A percentile compares a stretch with the other conserved stretches of the same genome.
Evolutionary conservation across 176 grass and related monocot species (phyloP).

Genomic region (Miscanthus lutarioriparius): DNA sequence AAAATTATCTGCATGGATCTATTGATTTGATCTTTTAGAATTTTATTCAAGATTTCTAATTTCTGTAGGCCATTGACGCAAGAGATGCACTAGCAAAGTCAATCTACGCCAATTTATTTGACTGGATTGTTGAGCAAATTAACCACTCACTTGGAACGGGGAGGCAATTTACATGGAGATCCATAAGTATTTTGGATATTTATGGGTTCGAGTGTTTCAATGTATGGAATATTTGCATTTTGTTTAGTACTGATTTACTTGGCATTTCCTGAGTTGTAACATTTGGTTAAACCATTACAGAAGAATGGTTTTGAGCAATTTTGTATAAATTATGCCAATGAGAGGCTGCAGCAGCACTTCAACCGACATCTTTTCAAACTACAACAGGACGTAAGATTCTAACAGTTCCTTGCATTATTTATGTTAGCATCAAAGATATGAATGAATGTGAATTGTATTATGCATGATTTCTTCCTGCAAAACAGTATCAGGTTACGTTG

Average conservation of each 20-base stretch:
- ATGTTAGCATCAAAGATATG: neutral
- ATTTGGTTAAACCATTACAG: constrained; percentile 51
- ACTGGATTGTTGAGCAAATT: constrained; percentile 89
- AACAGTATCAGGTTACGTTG: constrained; percentile 7
- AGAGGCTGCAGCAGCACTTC: constrained; percentile 96
- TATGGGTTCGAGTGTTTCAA: constrained; percentile 97
- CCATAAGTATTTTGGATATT: constrained; percentile 99
- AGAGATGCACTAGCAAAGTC: constrained; percentile 97
- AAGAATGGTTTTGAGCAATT: constrained; percentile 98
- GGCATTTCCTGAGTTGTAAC: constrained; percentile 17
- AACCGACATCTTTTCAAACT: constrained; percentile 94
- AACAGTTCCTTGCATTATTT: constrained; percentile 18
- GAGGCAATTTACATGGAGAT: constrained; percentile 57
- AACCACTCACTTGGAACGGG: constrained; percentile 70
- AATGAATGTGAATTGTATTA: constrained; percentile 14
- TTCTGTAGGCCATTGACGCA: constrained; percentile 70
- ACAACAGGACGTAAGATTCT: constrained; percentile 78
- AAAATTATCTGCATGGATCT: neutral
- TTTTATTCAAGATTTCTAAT: constrained; percentile 26
- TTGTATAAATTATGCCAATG: constrained; percentile 99
- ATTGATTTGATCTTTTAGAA: constrained; percentile 9
- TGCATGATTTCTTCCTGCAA: constrained; percentile 8
- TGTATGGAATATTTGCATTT: constrained; percentile 54
- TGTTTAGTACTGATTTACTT: constrained; percentile 23
- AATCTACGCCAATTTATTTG: constrained; percentile 86